Base-by-base conservation (phyloP, 2,329 filamentous ascomycete species). In the Lecanicillium sp. region DNA sequence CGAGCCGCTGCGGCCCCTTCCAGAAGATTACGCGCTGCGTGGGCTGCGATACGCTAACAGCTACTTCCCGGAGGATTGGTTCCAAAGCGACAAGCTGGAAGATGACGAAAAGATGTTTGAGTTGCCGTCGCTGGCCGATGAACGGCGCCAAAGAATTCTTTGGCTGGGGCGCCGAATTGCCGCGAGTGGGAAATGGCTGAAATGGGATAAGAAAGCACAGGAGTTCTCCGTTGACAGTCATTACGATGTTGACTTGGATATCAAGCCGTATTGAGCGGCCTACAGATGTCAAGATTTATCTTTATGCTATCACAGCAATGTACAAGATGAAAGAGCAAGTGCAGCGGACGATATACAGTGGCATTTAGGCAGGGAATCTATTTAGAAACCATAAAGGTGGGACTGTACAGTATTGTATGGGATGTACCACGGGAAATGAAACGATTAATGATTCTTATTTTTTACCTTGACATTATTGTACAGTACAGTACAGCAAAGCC, bases 51-150 rank as follows among this genome's bases (percentile, higher is more conserved):
- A 77, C 64, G 64, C 70, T 0, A 66, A 77, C 3, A 63, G 65
- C 10, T 81, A 81, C 40, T 79, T 74, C 38, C 78, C 79, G 0
- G 40, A 57, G 0, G 60, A 66, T 1, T 84, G 75, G 74, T 85
- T 85, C 49, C 47, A 54, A 0, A 66, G 68, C 8, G 68, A 71
- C 2, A 70, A 71, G 42, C 66, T 79, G 5, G 79, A 84, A 18
- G 80, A 84, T n/a, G 77, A 82, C 10, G 80, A 84, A 44, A 72
- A 79, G 30, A 71, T 71, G 13, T 72, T 84, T 33, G 81, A 85
- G 49, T 57, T 74, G 0, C 60, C 76, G 0, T 80, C 74, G 0
- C 79, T 80, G 53, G 65, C 64, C 0, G 68, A 70, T 13, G 62
- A 72, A n/a, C 64, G 81, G 5, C 70, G 68, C 25, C 73, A 77